phyloP scores from a whole-genome alignment of 257 asterid genomes.

The Lycium ferocissimum region DNA sequence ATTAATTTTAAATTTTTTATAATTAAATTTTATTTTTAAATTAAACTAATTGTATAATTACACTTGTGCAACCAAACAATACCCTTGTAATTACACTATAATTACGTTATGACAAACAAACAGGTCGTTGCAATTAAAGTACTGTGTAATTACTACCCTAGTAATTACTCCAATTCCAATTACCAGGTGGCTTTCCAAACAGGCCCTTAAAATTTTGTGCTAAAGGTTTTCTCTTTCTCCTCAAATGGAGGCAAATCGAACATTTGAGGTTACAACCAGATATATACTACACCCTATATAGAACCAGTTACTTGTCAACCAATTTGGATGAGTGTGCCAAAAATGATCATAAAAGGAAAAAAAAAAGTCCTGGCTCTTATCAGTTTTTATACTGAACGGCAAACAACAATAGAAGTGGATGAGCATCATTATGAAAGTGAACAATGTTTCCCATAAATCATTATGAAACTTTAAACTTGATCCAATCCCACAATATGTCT shows the following conservation, averaged over 20 bases:
- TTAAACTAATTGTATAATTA: too few species aligned
- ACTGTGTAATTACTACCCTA: too few species aligned
- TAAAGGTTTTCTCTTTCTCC: neutral
- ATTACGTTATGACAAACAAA: too few species aligned
- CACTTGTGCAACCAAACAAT: too few species aligned
- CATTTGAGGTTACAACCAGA: neutral
- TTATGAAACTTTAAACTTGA: neutral
- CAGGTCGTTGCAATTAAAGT: too few species aligned
- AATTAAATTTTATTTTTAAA: too few species aligned
- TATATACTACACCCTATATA: neutral
- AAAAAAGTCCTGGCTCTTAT: neutral
- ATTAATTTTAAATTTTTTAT: too few species aligned
- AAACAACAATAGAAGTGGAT: constrained; percentile 11
- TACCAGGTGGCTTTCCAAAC: too few species aligned
- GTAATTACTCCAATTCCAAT: too few species aligned
- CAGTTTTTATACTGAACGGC: neutral
- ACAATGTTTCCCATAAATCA: constrained; percentile 12
- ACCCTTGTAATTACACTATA: too few species aligned
- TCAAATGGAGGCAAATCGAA: constrained; percentile 11
- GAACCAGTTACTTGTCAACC: neutral
- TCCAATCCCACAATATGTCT: constrained; percentile 13
- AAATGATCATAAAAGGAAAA: neutral
- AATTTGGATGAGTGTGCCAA: neutral
- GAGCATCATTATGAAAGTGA: constrained; percentile 13
- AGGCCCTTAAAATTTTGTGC: neutral